Evolutionary conservation across 2,329 filamentous ascomycete species (phyloP), one percentile per base, ranked within the genome.

Genomic region (Botrytis paeoniae): DNA sequence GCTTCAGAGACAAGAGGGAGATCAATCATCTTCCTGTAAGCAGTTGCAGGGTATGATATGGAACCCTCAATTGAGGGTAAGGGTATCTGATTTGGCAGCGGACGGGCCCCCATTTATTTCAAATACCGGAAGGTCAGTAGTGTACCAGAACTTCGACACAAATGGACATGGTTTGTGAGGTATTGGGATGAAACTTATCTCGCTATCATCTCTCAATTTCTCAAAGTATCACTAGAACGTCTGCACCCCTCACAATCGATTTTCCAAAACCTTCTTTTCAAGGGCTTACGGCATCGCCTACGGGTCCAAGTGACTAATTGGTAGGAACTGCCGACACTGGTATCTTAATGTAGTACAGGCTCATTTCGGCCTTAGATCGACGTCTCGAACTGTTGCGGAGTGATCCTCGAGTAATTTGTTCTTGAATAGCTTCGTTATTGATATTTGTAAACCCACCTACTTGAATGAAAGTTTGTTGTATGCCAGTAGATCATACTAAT

Each of bases 301-400:
- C 18, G 35, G 51, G 12, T 32, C 48, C 20, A 37, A 45, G 43
- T 69, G 63, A 72, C 70, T 41, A 72, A 72, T 72, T 69, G 41
- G 51, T 72, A 69, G 48, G 63, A 72, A 72, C 39, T 72, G 51
- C 70, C 63, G 70, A 69, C 45, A 61, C 35, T 48, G 48, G 61
- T 25, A 68, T 68, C 64, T 45, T 4, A 41, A 41, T 41, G 20
- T 66, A 71, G 59, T 60, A 25, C 63, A 72, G 16, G 25, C 37
- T 48, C 60, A 41, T 51, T 60, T 61, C 39, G n/a, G 63, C 39
- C 32, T 61, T 43, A 32, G 63, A 72, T 72, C 63, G 39, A 61
- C 70, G 51, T 32, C 39, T 29, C 61, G 45, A 71, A 71, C 48
- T 41, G 41, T 72, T 69, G 41, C 70, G 70, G 70, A 72, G 63